Base-by-base conservation (phyloP, 164 flowering plant genomes). In the Vitis labrusca region DNA sequence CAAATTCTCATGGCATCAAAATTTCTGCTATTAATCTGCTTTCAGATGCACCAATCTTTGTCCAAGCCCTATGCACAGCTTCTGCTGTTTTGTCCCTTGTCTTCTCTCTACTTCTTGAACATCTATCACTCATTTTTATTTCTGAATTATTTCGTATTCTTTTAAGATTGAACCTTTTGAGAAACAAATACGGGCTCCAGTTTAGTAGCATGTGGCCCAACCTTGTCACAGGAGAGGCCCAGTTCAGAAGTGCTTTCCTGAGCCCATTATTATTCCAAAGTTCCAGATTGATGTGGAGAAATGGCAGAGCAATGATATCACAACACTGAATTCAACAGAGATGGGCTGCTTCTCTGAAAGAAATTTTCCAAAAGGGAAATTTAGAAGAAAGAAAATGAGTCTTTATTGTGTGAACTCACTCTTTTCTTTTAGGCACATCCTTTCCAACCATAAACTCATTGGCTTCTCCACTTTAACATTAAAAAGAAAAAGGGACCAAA, bases 381-480 rank as follows among this genome's bases (percentile, higher is more conserved):
- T 37, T 37, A 23, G 15, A 30, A 23, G n/a, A 65, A 27, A 50
- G 64, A 37, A 10, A 19, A 48, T 70, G 58, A 71, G 27, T 56
- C 73, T 68, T 76, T 76, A 37, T 47, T 50, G 61, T 65, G 64
- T 64, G 66, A 70, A 64, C 58, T 14, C 58, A 17, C 19, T 48
- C 37, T 67, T 54, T 32, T 37, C 64, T 72, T 64, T 73, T 23
- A 9, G 37, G 27, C 63, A 48, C 72, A 67, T 63, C 63, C 71
- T 77, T 73, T 77, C 63, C 71, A 16, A 62, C 13, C 71, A 74
- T 10, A 65, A 37, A 61, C 16, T 68, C 61, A 52, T 64, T 50
- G 58, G 60, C 51, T 62, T 19, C 72, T 65, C 69, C 50, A 77
- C 78, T 80, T 76, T 77, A 70, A 32, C 74, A 73, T 23, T 14